Percentiles rank a stretch among this genome's conserved stretches.
These are phyloP conservation scores for Aspergillus piperis DNA, from an alignment of 2,329 filamentous ascomycete genomes.

Conservation along the genomic window DNA sequence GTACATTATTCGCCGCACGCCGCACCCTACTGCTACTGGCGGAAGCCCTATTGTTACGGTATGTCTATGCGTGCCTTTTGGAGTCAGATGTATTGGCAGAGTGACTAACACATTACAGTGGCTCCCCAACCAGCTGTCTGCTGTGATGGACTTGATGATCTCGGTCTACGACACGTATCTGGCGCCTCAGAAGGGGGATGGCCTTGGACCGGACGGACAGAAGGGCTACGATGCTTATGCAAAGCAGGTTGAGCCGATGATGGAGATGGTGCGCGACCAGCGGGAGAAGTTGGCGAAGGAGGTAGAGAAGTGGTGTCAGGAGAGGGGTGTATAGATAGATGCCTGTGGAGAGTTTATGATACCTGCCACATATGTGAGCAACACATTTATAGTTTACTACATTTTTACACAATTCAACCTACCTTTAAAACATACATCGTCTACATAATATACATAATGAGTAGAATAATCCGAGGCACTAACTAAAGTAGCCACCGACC, in stretches of 20 bases:
- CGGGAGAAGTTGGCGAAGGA: constrained; percentile 40
- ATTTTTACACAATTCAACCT: not conserved
- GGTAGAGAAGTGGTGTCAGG: constrained; percentile 49
- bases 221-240: constrained; percentile 20
- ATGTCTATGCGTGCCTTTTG: constrained; percentile 17
- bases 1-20: constrained; percentile 50
- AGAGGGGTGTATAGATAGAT: constrained; percentile 40
- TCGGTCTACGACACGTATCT: constrained; percentile 45
- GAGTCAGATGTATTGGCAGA: not conserved
- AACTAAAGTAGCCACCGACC: not conserved
- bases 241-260: constrained; percentile 43
- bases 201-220: constrained; percentile 8
- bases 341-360: not conserved
- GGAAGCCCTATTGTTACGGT: constrained; percentile 53
- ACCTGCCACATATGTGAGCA: not conserved
- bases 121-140: constrained; percentile 51
- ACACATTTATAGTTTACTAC: no score
- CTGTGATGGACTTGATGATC: constrained; percentile 54
- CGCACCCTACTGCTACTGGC: constrained; percentile 51
- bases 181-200: constrained; percentile 32
- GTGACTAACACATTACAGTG: constrained; percentile 31
- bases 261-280: constrained; percentile 38
- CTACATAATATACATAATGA: not conserved
- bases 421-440: not conserved
- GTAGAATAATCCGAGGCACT: not conserved